A percentile compares a stretch with the other conserved stretches of the same genome.
These are phyloP conservation scores for Athelia psychrophila DNA, from an alignment of 1,284 basidiomycete species.

Conservation along the genomic window DNA sequence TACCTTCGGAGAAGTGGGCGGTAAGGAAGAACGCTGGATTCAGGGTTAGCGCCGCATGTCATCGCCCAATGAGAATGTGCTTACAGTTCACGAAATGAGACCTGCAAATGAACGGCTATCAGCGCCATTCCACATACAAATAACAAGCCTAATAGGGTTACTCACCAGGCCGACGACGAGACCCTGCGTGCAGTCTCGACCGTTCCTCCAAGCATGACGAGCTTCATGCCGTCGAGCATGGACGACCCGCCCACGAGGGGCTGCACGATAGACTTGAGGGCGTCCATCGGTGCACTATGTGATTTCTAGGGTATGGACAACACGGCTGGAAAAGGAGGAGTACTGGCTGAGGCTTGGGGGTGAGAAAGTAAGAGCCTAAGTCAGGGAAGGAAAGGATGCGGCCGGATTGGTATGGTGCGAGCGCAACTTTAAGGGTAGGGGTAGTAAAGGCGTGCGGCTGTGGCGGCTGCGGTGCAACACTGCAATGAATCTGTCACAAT, in stretches of 20 bases:
- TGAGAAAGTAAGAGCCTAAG: constrained; percentile 8
- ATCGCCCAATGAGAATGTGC: constrained; percentile 22
- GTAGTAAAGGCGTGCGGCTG: no score
- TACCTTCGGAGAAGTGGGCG: constrained; percentile 81
- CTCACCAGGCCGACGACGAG: constrained; percentile 75
- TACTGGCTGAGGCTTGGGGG: constrained; percentile 20
- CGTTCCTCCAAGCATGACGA: constrained; percentile 80
- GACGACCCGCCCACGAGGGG: constrained; percentile 73
- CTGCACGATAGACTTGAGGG: constrained; percentile 76
- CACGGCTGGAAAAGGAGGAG: constrained; percentile 5
- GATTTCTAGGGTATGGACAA: constrained; percentile 7
- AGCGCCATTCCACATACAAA: neutral
- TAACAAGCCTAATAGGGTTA: constrained; percentile 9
- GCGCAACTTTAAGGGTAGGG: no score
- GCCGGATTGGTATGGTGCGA: no score
- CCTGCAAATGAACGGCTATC: constrained; percentile 34
- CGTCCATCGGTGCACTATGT: constrained; percentile 53
- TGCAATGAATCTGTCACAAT: no score
- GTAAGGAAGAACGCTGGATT: constrained; percentile 77
- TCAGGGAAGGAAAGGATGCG: no score
- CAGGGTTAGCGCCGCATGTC: constrained; percentile 1
- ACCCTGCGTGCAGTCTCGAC: constrained; percentile 80
- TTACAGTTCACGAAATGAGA: constrained; percentile 80
- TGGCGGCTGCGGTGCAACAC: no score
- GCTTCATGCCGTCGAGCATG: constrained; percentile 81